Conservation (phyloP, 2,329 filamentous ascomycete genomes). For the Colletotrichum tanaceti region DNA sequence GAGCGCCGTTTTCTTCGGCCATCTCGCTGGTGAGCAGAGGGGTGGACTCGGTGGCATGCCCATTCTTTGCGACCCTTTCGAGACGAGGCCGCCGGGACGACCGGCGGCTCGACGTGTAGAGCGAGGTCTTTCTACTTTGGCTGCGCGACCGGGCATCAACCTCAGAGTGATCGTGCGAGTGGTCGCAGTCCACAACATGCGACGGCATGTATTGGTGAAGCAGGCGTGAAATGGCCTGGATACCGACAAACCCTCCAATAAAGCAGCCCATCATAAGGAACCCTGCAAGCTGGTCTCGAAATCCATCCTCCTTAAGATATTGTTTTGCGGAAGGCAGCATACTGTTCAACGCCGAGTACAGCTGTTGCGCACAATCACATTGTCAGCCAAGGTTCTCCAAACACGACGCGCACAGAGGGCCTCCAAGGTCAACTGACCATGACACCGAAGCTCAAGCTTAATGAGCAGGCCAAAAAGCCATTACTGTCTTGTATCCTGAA, state of each 20-base stretch:
- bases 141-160: slow-evolving; percentile 45
- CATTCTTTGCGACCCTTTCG: slow-evolving; percentile 37
- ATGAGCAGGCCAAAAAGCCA: slow-evolving; percentile 84
- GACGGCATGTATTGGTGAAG: slow-evolving; percentile 81
- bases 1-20: slow-evolving; percentile 45
- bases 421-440: slow-evolving; percentile 72
- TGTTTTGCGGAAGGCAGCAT: slow-evolving; percentile 89
- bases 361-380: slow-evolving; percentile 59
- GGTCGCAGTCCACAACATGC: slow-evolving; percentile 84
- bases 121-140: slow-evolving; percentile 37
- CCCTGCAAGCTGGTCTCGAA: slow-evolving; percentile 74
- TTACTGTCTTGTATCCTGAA: slow-evolving; percentile 94
- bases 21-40: slow-evolving; percentile 56
- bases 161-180: slow-evolving; percentile 72
- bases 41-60: slow-evolving; percentile 57
- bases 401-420: not conserved
- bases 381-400: slow-evolving; percentile 4
- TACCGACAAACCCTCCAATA: slow-evolving; percentile 77
- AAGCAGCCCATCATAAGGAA: slow-evolving; percentile 78
- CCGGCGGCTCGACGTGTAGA: slow-evolving; percentile 46
- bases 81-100: slow-evolving; percentile 44
- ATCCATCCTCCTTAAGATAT: slow-evolving; percentile 78
- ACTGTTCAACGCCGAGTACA: slow-evolving; percentile 91
- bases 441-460: slow-evolving; percentile 94
- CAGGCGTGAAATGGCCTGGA: slow-evolving; percentile 77